Evolutionary conservation across 163 green algal species (phyloP), one percentile per base, ranked within the genome.

Genomic region (Chloroidium sp.): DNA sequence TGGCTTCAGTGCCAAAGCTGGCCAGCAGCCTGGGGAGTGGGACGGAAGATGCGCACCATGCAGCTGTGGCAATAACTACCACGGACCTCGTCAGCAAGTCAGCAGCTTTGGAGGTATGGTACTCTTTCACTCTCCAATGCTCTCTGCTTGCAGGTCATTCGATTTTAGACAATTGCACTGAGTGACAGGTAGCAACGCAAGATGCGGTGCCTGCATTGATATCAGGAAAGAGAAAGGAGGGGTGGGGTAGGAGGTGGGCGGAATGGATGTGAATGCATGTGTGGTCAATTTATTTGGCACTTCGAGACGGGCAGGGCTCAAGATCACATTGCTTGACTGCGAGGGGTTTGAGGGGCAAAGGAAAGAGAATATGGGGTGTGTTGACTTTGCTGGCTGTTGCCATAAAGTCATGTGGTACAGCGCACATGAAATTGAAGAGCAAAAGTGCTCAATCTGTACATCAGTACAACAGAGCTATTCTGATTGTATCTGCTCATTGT

Each of bases 31-130:
- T 98, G 77, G 94, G 90, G 0, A 6, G 76, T 8, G 61, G n/a
- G 36, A 74, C 80, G 14, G 89, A 91, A n/a, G 92, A 95, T 72
- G 94, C 89, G 2, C 90, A 93, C 85, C 85, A 92, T 2, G 89
- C 92, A 2, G 94, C 94, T 1, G 92, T 97, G 2, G 94, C 96
- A 78, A 98, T 99, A 85, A 98, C 96, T 68, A 99, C 96, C 64
- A 99, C 95, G 8, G 93, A 97, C 80, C 86, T 95, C 3, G 92
- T 94, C 74, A 91, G 85, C 87, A 97, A 97, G 78, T 89, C 79
- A 10, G 87, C 85, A 2, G 93, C 93, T 13, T 81, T 97, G 74
- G 90, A 93, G 92, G 91, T 97, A 36, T 36, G 62, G 75, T 81
- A 1, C 2, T 12, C 82, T 1, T 69, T 75, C 2, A 4, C n/a